Evolutionary conservation across 2,329 filamentous ascomycete species (phyloP), one percentile per base, ranked within the genome.

Genomic region (Pyrenophora teres): DNA sequence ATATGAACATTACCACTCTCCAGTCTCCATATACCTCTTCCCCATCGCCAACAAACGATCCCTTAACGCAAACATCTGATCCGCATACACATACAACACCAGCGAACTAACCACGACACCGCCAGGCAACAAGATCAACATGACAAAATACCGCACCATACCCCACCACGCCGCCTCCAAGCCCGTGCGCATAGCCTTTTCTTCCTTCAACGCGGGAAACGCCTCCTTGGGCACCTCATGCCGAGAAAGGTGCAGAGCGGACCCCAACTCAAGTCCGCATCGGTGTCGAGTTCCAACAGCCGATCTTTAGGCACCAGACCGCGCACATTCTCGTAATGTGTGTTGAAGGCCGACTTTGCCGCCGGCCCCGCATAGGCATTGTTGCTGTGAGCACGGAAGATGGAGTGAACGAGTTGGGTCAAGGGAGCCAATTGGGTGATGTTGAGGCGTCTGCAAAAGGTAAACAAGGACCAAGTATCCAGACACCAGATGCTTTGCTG

Each of bases 201-300:
- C 59, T 45, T 71, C 67, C 9, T 57, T 52, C 39, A 63, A 32
- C 18, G 23, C 39, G 8, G 68, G 68, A 51, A 57, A 71, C 31
- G 35, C 21, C 6, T 47, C 50, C 18, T 64, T 52, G 1, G 62
- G 66, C 8, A 65, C 57, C 23, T 62, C 45, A 6, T 52, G 1
- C 57, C 65, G 33, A 73, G 41, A 40, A 72, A 72, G 2, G 51
- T 40, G 45, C 68, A 72, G 16, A 73, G 43, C 18, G 59, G 52
- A n/a, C 60, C 55, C 70, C 70, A 73, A 3, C 42, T 56, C 18
- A 43, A 2, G 1, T 54, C 48, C 13, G 46, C 46, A 19, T 65
- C 59, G 2, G 60, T 55, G n/a, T 63, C 57, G 23, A 70, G 54
- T 37, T 72, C 67, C 15, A 73, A 46, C 23, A 72, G 38, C 18